Percentiles rank a stretch among this genome's conserved stretches.
Evolutionary conservation across 345 rosid genomes (phyloP).

Genomic region (Erodium maritimum): DNA sequence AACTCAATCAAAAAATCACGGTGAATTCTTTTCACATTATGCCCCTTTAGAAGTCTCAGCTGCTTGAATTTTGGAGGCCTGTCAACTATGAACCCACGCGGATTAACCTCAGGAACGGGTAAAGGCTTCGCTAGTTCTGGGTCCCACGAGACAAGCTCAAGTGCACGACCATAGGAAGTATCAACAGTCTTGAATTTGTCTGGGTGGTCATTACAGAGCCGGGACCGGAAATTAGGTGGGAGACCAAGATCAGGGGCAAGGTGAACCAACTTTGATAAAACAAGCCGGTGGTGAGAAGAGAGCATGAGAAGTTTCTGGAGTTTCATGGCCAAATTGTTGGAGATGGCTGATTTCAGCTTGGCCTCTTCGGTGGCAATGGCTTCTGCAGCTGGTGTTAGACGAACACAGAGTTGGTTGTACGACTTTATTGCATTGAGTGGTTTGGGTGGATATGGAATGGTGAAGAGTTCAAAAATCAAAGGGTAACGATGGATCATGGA

Average conservation of each 20-base stretch:
- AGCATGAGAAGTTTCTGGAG: conserved; percentile 88
- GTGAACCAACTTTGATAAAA: conserved; percentile 75
- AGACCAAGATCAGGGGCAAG: conserved; percentile 81
- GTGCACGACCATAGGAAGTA: conserved; percentile 72
- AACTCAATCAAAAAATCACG: conserved; percentile 51
- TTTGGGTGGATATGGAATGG: conserved; percentile 47
- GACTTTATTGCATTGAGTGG: conserved; percentile 71
- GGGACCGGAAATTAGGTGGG: conserved; percentile 74
- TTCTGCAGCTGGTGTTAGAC: conserved; percentile 59
- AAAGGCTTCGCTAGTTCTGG: conserved; percentile 40
- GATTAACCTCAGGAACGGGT: conserved; percentile 22
- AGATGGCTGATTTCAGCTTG: conserved; percentile 39
- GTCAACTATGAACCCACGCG: conserved; percentile 51
- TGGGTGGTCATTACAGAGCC: conserved; percentile 70
- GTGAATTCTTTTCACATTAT: conserved; percentile 58
- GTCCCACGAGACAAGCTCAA: conserved; percentile 82
- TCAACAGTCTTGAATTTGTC: conserved; percentile 63
- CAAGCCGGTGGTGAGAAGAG: conserved; percentile 55
- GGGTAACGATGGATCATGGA: conserved; percentile 80
- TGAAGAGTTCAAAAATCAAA: conserved; percentile 57
- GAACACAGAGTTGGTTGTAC: conserved; percentile 56
- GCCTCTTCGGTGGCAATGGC: conserved; percentile 47
- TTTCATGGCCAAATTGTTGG: conserved; percentile 49
- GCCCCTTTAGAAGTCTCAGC: conserved; percentile 62
- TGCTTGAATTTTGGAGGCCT: conserved; percentile 78